A percentile compares a stretch with the other conserved stretches of the same genome.
Conservation (phyloP, 2,329 filamentous ascomycete genomes). For the Hyphodiscus sp. region DNA sequence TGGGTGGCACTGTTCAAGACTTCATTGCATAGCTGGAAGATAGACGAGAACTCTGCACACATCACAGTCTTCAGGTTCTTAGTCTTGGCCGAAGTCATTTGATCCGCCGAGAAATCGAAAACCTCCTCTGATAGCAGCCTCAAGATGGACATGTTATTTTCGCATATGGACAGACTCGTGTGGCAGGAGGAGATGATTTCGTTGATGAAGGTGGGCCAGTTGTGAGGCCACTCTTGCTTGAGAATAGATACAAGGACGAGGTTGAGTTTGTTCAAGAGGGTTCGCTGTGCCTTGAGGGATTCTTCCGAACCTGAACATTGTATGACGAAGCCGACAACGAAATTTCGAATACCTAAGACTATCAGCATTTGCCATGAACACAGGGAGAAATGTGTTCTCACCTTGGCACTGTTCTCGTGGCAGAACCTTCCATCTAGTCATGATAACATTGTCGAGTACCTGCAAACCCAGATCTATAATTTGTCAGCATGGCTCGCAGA, state of each 20-base stretch:
- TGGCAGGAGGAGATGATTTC: slow-evolving; percentile 97
- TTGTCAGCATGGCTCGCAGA: slow-evolving; percentile 13
- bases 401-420: slow-evolving; percentile 94
- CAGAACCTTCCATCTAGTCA: slow-evolving; percentile 97
- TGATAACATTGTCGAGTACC: slow-evolving; percentile 96
- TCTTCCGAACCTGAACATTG: slow-evolving; percentile 88
- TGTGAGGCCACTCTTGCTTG: slow-evolving; percentile 99
- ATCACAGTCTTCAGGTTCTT: slow-evolving; percentile 96
- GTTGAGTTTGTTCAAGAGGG: slow-evolving; percentile 96
- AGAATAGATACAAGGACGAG: slow-evolving; percentile 94
- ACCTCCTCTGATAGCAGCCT: slow-evolving; percentile 94
- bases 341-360: slow-evolving; percentile 84
- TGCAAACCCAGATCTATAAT: slow-evolving; percentile 79
- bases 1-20: slow-evolving; percentile 87
- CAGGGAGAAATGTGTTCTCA: slow-evolving; percentile 31
- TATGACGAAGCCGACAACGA: slow-evolving; percentile 98
- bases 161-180: slow-evolving; percentile 92
- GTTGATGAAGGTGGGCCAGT: slow-evolving; percentile 99
- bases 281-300: slow-evolving; percentile 73
- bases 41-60: slow-evolving; percentile 97
- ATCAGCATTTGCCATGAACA: slow-evolving; percentile 16
- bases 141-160: slow-evolving; percentile 99
- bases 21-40: slow-evolving; percentile 96
- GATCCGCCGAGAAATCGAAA: slow-evolving; percentile 96
- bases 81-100: slow-evolving; percentile 98